These are phyloP conservation scores for Pseudocercospora vitis DNA, from an alignment of 2,329 filamentous ascomycete species.

Conservation along the genomic window DNA sequence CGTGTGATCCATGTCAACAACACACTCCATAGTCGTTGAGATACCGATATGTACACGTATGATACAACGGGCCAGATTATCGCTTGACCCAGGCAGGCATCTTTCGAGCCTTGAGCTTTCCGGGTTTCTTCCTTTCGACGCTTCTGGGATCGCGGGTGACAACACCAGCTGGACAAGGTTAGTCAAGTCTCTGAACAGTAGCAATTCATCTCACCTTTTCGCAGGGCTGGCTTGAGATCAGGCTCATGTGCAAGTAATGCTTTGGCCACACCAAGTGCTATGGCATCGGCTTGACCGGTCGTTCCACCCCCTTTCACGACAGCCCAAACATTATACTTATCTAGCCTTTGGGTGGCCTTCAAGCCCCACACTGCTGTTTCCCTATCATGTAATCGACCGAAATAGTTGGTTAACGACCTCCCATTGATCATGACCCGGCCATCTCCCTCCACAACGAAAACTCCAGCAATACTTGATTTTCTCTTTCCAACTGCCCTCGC, in stretches of 20 bases:
- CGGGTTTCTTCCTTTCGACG: slow-evolving; percentile 98
- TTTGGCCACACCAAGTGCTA: slow-evolving; percentile 86
- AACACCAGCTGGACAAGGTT: slow-evolving; percentile 68
- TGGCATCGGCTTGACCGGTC: slow-evolving; percentile 92
- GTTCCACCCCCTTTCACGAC: slow-evolving; percentile 81
- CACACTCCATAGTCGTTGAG: background rate
- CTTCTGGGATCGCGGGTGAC: slow-evolving; percentile 86
- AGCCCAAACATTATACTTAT: slow-evolving; percentile 97
- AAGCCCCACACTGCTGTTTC: slow-evolving; percentile 93
- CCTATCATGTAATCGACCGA: slow-evolving; percentile 85
- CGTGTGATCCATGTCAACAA: too few relatives aligned
- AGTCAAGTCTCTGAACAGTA: background rate
- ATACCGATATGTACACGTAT: slow-evolving; percentile 15
- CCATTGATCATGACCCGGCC: slow-evolving; percentile 90
- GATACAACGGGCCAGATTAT: slow-evolving; percentile 37
- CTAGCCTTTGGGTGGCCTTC: slow-evolving; percentile 75
- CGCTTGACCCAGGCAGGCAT: slow-evolving; percentile 97
- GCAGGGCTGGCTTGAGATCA: slow-evolving; percentile 78
- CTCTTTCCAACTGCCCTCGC: slow-evolving; percentile 78
- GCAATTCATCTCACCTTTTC: slow-evolving; percentile 69
- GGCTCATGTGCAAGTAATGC: slow-evolving; percentile 90
- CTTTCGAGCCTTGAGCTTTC: slow-evolving; percentile 95
- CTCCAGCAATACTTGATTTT: slow-evolving; percentile 82
- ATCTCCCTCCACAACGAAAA: slow-evolving; percentile 87
- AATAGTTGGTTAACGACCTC: slow-evolving; percentile 76